Percentiles rank a stretch among this genome's conserved stretches.
phyloP scores from a whole-genome alignment of 805 yeast species.

The Myxozyma geophila region DNA sequence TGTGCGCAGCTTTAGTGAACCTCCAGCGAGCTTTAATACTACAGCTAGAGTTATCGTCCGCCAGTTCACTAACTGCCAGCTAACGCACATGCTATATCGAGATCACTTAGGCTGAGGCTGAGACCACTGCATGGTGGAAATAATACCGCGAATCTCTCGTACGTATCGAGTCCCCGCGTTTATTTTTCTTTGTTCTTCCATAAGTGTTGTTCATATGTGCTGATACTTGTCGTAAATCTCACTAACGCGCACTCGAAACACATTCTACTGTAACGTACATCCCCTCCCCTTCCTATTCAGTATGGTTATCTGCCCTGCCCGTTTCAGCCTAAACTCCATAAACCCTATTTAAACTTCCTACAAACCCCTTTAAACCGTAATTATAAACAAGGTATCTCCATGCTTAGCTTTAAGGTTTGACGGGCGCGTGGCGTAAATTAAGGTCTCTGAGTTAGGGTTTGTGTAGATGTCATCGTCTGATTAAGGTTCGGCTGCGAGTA shows the following conservation, averaged over 20 bases:
- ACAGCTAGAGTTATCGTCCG: background rate
- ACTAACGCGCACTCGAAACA: too few relatives aligned
- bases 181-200: too few relatives aligned
- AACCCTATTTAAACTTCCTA: too few relatives aligned
- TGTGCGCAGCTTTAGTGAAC: background rate
- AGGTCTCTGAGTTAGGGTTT: background rate
- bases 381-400: too few relatives aligned
- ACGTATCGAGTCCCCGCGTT: too few relatives aligned
- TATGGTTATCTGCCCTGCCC: background rate
- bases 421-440: slow-evolving; percentile 7
- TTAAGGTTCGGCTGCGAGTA: slow-evolving; percentile 13
- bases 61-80: background rate
- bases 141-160: too few relatives aligned
- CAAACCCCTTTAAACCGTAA: too few relatives aligned
- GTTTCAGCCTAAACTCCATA: background rate
- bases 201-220: too few relatives aligned
- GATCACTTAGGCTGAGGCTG: too few relatives aligned
- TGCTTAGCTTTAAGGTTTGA: too few relatives aligned
- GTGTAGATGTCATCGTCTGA: background rate
- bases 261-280: background rate
- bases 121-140: too few relatives aligned
- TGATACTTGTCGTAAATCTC: too few relatives aligned
- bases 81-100: background rate
- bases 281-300: background rate
- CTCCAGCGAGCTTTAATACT: background rate